Evolutionary conservation across 2,329 filamentous ascomycete genomes (phyloP), one percentile per base, ranked within the genome.

Genomic region (Gremmenia infestans): DNA sequence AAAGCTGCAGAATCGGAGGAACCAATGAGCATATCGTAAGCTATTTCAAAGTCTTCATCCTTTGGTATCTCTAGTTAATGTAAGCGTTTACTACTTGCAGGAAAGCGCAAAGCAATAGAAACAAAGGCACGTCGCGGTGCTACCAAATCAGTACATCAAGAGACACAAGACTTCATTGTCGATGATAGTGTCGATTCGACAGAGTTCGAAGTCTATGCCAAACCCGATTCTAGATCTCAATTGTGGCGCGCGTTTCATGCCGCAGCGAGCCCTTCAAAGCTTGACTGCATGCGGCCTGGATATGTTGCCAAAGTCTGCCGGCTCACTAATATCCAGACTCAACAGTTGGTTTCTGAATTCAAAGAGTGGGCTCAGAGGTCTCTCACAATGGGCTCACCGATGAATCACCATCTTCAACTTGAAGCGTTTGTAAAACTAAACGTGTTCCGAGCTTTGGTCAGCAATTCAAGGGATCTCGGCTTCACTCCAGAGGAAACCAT

Each of bases 401-500:
- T 56, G 32, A 22, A 60, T 17, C 66, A 71, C 35, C 68, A 71
- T 52, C 60, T 72, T 12, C 68, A 72, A 15, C 57, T 65, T 2
- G 53, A 32, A 32, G 28, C 28, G 9, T 32, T 72, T 11, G 59
- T 72, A 25, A 69, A 71, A 25, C 71, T 69, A 60, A 72, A 72
- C 48, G 67, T 72, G 46, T 64, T 71, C 37, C 67, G 69, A 35
- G 70, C 70, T 5, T 63, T 68, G 15, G 54, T 69, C 8, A 64
- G 62, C 32, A 72, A 73, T 53, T 66, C 67, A 48, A 51, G 57
- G 49, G 54, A 50, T 39, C 55, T 63, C 42, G 55, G 58, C 22
- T 56, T 60, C n/a, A 50, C 52, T 11, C 52, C 56, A 39, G 42
- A 56, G 11, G 53, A 39, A 23, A 52, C 50, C 17, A 58, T 52